Evolutionary conservation across 1,284 basidiomycete genomes (phyloP).

Genomic region (Lignosus rhinocerotis): DNA sequence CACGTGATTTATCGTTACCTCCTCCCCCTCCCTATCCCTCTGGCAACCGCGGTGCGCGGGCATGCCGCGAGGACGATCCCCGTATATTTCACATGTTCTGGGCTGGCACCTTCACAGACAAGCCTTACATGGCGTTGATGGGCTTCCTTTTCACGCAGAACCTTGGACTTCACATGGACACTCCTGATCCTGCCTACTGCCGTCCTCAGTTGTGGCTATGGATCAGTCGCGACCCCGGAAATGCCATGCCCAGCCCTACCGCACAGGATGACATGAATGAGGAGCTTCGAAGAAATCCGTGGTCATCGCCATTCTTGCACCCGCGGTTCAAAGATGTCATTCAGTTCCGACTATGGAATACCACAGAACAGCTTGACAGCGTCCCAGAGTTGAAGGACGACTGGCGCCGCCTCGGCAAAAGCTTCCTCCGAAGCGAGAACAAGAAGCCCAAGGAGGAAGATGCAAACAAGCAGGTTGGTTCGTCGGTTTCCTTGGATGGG

Average conservation of each 20-base stretch:
- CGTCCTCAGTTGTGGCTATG: conserved; percentile 75
- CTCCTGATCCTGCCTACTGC: conserved; percentile 46
- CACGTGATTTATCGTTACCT: conserved; percentile 38
- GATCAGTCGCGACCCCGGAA: conserved; percentile 69
- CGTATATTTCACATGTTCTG: conserved; percentile 82
- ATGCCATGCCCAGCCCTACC: conserved; percentile 51
- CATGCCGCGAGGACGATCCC: conserved; percentile 67
- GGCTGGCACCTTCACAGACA: conserved; percentile 79
- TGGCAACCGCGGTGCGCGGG: conserved; percentile 36
- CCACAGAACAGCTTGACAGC: conserved; percentile 69
- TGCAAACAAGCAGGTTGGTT: conserved; percentile 30
- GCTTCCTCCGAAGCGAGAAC: conserved; percentile 64
- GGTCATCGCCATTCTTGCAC: conserved; percentile 70
- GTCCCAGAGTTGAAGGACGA: conserved; percentile 60
- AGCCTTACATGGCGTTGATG: conserved; percentile 73
- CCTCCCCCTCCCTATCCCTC: conserved; percentile 39
- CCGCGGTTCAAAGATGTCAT: conserved; percentile 65
- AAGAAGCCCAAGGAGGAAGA: conserved; percentile 47
- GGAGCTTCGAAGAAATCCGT: conserved; percentile 58
- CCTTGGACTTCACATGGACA: conserved; percentile 56
- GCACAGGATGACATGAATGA: conserved; percentile 62
- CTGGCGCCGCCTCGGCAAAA: conserved; percentile 50
- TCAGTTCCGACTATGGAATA: conserved; percentile 75
- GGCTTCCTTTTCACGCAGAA: conserved; percentile 81
- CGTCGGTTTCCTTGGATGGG: conserved; percentile 19